These are phyloP conservation scores for Dunaliella sp. DNA, from an alignment of 139 green algal genomes.

Conservation along the genomic window DNA sequence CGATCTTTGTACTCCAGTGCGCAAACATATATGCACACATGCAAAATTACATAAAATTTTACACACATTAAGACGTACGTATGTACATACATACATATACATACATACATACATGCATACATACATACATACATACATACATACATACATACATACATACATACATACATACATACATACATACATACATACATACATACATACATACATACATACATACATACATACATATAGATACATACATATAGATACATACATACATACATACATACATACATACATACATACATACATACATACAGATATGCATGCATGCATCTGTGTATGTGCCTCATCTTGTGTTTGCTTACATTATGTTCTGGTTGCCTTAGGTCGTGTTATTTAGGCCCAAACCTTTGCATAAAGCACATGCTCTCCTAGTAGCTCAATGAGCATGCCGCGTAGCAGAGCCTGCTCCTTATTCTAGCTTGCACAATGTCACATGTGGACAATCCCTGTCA, in stretches of 20 bases:
- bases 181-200: neutral
- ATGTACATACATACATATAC: neutral
- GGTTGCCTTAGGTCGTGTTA: no score
- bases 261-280: neutral
- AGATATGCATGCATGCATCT: neutral
- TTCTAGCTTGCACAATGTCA: no score
- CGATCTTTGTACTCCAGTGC: no score
- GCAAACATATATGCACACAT: no score
- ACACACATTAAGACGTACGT: no score
- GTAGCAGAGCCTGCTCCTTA: no score
- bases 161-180: neutral
- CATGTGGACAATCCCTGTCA: no score
- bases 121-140: neutral
- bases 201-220: neutral
- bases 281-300: neutral
- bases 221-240: neutral
- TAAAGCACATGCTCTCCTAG: no score
- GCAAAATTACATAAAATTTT: no score
- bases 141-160: slow-evolving; percentile 1
- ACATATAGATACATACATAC: neutral
- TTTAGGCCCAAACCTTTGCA: no score
- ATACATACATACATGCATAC: neutral
- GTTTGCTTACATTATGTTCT: no score
- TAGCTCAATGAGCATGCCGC: no score
- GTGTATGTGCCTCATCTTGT: neutral